Conservation (phyloP, 179 eudicot genomes). For the Kewa caespitosa region DNA sequence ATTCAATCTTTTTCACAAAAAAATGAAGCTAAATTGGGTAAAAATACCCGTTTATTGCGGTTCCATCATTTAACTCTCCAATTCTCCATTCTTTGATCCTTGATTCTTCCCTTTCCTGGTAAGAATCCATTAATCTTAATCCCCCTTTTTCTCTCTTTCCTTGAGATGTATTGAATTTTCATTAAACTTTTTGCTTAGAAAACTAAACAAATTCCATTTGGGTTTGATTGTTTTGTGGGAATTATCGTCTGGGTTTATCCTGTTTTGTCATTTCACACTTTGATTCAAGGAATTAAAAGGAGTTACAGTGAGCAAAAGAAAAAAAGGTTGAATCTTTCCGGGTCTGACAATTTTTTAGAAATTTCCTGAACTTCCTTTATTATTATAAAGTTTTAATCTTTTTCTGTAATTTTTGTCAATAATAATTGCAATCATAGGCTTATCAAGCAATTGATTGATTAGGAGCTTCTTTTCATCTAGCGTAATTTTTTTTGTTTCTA, state of each 20-base stretch:
- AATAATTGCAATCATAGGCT: background rate
- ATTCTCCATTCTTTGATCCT: conserved; percentile 23
- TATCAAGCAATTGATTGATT: conserved; percentile 8
- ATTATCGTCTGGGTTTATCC: conserved; percentile 18
- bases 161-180: background rate
- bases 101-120: conserved; percentile 48
- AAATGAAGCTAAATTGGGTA: conserved; percentile 28
- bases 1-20: background rate
- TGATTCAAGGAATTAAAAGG: background rate
- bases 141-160: conserved; percentile 20
- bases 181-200: background rate
- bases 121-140: conserved; percentile 38
- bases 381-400: background rate
- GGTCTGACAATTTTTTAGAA: background rate
- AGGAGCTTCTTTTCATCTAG: conserved; percentile 15
- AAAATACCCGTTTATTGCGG: conserved; percentile 14
- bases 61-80: conserved; percentile 33
- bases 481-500: background rate
- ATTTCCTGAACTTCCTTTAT: background rate
- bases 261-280: background rate
- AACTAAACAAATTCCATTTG: background rate
- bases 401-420: background rate
- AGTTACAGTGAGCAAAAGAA: background rate
- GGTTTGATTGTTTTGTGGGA: background rate
- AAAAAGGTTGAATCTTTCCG: conserved; percentile 11